These are phyloP conservation scores for Helichrysum umbraculigerum DNA, from an alignment of 129 eudicot genomes.

Conservation along the genomic window DNA sequence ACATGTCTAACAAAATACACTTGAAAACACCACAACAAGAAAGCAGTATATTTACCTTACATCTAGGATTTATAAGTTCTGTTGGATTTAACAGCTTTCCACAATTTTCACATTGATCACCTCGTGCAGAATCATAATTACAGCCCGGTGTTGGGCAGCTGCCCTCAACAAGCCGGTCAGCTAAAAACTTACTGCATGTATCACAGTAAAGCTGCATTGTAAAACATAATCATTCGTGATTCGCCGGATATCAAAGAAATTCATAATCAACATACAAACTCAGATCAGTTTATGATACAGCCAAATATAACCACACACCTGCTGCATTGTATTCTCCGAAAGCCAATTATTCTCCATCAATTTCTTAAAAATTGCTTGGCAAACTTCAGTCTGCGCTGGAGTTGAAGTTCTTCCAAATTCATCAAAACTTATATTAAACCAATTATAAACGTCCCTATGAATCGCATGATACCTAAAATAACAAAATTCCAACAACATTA, in stretches of 20 bases:
- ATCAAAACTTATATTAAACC: constrained; percentile 87
- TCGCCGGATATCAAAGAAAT: not conserved
- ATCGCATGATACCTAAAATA: constrained; percentile 77
- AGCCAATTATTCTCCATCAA: constrained; percentile 83
- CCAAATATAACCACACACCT: constrained; percentile 48
- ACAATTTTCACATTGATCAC: constrained; percentile 97
- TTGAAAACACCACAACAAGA: not conserved
- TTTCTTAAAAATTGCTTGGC: constrained; percentile 82
- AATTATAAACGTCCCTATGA: constrained; percentile 78
- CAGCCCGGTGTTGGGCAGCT: constrained; percentile 86
- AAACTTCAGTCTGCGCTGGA: constrained; percentile 90
- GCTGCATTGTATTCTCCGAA: constrained; percentile 91
- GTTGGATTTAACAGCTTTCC: constrained; percentile 89
- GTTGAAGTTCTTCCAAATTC: constrained; percentile 93
- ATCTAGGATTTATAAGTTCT: constrained; percentile 75
- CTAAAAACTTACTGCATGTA: constrained; percentile 77
- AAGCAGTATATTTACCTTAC: constrained; percentile 59
- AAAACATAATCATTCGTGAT: constrained; percentile 3
- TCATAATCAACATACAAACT: not conserved
- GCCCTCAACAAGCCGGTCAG: constrained; percentile 95
- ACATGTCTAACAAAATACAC: not conserved
- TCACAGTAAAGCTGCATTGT: constrained; percentile 87
- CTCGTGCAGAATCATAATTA: constrained; percentile 94
- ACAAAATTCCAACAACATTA: constrained; percentile 8
- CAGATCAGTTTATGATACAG: not conserved